Evolutionary conservation across 164 flowering plant genomes (phyloP).

Genomic region (Brasenia schreberi): DNA sequence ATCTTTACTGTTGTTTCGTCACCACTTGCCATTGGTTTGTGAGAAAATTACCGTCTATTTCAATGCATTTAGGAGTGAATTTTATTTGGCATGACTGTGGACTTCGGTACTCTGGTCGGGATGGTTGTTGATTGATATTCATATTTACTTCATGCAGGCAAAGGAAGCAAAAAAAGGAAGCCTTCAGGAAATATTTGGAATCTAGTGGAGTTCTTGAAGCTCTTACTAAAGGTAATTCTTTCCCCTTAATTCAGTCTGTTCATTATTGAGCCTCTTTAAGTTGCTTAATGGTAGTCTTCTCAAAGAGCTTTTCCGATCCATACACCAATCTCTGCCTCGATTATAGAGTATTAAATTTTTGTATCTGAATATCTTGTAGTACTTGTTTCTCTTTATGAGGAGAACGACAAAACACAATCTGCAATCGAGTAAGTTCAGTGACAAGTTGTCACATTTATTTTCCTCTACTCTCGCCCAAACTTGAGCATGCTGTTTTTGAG

Average conservation of each 20-base stretch:
- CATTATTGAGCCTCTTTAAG: too few species aligned
- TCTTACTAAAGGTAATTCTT: constrained; percentile 68
- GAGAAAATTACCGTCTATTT: background rate
- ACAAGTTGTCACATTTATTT: too few species aligned
- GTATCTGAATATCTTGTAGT: constrained; percentile 25
- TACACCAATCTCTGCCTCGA: background rate
- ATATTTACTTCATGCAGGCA: constrained; percentile 30
- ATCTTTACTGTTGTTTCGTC: too few species aligned
- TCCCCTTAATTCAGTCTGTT: background rate
- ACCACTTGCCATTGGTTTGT: too few species aligned
- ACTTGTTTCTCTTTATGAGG: constrained; percentile 89
- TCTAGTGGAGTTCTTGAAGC: constrained; percentile 91
- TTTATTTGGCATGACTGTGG: background rate
- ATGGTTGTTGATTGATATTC: background rate
- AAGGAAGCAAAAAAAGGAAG: constrained; percentile 97
- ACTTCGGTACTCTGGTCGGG: background rate
- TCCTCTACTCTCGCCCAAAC: too few species aligned
- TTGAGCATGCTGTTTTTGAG: too few species aligned
- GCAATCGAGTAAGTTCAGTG: constrained; percentile 67
- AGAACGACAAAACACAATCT: constrained; percentile 81
- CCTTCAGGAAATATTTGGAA: constrained; percentile 88
- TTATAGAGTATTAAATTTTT: background rate
- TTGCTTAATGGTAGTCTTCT: too few species aligned
- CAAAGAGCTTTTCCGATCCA: background rate
- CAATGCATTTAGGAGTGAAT: background rate